Evolutionary conservation across 441 rosid species (phyloP).

Genomic region (Biscutella laevigata): DNA sequence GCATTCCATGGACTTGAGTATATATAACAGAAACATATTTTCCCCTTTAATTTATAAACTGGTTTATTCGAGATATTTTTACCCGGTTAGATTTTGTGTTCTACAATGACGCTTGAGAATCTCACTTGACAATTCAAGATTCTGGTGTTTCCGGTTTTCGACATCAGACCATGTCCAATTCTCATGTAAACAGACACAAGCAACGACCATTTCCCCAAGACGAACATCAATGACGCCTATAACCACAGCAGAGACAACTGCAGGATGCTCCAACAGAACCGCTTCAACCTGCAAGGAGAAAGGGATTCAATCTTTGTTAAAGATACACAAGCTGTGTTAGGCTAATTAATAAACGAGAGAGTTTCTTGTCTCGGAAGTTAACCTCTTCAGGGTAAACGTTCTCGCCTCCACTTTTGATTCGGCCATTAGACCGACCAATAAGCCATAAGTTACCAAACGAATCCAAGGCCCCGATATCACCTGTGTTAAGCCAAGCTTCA

Average conservation of each 20-base stretch:
- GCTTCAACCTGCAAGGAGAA: constrained; percentile 44
- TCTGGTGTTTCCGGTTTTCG: constrained; percentile 6
- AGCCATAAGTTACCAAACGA: constrained; percentile 61
- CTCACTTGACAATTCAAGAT: constrained; percentile 39
- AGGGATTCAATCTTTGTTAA: not conserved
- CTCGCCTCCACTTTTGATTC: constrained; percentile 83
- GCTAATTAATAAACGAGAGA: not conserved
- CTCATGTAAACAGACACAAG: constrained; percentile 48
- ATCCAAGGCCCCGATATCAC: constrained; percentile 69
- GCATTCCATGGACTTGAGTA: not conserved
- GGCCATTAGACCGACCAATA: constrained; percentile 57
- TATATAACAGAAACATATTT: not conserved
- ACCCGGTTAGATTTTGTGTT: constrained; percentile 51
- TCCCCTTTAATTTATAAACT: too few relatives aligned
- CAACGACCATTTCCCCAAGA: constrained; percentile 69
- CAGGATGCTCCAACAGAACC: constrained; percentile 49
- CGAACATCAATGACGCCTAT: constrained; percentile 58
- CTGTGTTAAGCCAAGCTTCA: constrained; percentile 71
- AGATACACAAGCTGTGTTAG: not conserved
- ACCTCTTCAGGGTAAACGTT: constrained; percentile 91
- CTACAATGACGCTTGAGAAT: constrained; percentile 38
- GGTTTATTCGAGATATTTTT: not conserved
- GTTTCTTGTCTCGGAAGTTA: constrained; percentile 15
- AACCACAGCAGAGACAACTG: constrained; percentile 41
- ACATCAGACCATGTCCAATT: constrained; percentile 58